Evolutionary conservation across 1,284 basidiomycete genomes (phyloP).

Genomic region (Pulchroboletus neoregius): DNA sequence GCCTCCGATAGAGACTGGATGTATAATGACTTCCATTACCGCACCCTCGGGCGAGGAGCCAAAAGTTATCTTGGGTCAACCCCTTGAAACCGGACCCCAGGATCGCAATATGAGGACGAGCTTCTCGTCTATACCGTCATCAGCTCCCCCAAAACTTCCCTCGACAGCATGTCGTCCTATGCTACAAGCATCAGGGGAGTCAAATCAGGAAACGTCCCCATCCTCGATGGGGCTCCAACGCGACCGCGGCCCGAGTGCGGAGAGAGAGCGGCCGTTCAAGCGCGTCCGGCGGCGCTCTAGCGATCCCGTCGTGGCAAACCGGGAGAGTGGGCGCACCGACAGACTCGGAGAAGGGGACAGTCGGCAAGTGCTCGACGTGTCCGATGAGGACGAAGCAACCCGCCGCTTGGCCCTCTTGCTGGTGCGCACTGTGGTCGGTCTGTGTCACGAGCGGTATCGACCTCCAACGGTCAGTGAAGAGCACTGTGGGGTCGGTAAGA

Average conservation of each 20-base stretch:
- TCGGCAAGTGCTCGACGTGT: not conserved
- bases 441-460: conserved; percentile 24
- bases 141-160: too few relatives aligned
- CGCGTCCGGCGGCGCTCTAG: conserved; percentile 19
- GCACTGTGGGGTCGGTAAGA: conserved; percentile 20
- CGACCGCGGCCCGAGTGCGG: conserved; percentile 20
- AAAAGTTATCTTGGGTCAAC: not conserved
- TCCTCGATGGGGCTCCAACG: conserved; percentile 13
- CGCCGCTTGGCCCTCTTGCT: conserved; percentile 18
- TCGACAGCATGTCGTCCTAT: conserved; percentile 2
- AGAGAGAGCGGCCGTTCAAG: conserved; percentile 28
- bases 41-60: conserved; percentile 5
- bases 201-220: conserved; percentile 16
- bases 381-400: conserved; percentile 12
- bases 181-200: conserved; percentile 1
- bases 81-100: not conserved
- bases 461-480: conserved; percentile 3
- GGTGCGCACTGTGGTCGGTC: conserved; percentile 22
- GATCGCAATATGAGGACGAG: conserved; percentile 13
- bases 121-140: conserved; percentile 12
- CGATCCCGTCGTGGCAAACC: conserved; percentile 13
- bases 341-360: conserved; percentile 9
- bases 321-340: conserved; percentile 5
- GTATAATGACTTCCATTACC: conserved; percentile 7
- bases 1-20: conserved; percentile 4